A percentile compares a stretch with the other conserved stretches of the same genome.
Evolutionary conservation across 768 basidiomycete species (phyloP).

Genomic region (Boletus subparvulus): DNA sequence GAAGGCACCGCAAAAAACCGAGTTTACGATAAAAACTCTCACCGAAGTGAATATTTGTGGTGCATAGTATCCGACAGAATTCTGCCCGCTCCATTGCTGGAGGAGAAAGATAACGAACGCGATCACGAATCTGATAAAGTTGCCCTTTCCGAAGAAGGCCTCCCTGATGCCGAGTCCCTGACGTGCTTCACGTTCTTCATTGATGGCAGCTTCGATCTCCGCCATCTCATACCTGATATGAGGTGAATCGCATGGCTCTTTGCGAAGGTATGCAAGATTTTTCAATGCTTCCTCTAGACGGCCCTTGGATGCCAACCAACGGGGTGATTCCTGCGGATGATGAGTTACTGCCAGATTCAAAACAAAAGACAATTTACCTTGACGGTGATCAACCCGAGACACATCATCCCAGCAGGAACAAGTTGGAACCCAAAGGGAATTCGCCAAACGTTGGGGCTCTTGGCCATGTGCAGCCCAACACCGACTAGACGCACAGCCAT

Average conservation of each 20-base stretch:
- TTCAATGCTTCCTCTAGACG: slow-evolving; percentile 49
- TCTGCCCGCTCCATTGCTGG: slow-evolving; percentile 85
- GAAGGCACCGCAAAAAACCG: background rate
- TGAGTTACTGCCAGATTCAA: slow-evolving; percentile 10
- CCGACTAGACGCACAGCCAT: slow-evolving; percentile 43
- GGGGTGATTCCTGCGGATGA: slow-evolving; percentile 60
- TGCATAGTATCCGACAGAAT: slow-evolving; percentile 76
- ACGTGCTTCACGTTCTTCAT: slow-evolving; percentile 68
- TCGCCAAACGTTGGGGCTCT: slow-evolving; percentile 57
- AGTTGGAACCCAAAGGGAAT: slow-evolving; percentile 76
- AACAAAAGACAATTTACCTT: slow-evolving; percentile 37
- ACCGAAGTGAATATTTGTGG: slow-evolving; percentile 72
- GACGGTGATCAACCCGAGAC: slow-evolving; percentile 63
- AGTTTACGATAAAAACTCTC: slow-evolving; percentile 15
- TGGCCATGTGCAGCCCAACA: slow-evolving; percentile 51
- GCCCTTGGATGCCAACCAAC: slow-evolving; percentile 70
- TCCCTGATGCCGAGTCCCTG: slow-evolving; percentile 64
- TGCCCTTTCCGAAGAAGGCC: slow-evolving; percentile 80
- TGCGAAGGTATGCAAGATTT: slow-evolving; percentile 67
- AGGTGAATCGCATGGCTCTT: slow-evolving; percentile 40
- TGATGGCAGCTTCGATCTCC: slow-evolving; percentile 79
- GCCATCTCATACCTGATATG: slow-evolving; percentile 59
- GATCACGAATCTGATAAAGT: slow-evolving; percentile 80
- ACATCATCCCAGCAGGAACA: slow-evolving; percentile 72
- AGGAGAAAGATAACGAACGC: slow-evolving; percentile 77